These are phyloP conservation scores for Sparassis latifolia DNA, from an alignment of 1,284 basidiomycete species.

Conservation along the genomic window DNA sequence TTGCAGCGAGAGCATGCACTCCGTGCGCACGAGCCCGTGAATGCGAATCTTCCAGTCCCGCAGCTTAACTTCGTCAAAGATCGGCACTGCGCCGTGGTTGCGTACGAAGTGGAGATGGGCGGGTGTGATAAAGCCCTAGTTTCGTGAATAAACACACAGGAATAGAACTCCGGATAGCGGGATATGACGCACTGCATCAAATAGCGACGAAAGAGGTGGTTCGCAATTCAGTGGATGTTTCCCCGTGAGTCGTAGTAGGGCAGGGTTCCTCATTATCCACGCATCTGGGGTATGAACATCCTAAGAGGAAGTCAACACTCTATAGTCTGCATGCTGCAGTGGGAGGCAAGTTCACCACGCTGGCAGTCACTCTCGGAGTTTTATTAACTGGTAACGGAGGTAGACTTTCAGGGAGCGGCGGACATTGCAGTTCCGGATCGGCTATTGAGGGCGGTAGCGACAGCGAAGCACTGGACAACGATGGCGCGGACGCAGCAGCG, in stretches of 20 bases:
- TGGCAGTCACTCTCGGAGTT: conserved; percentile 6
- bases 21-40: conserved; percentile 40
- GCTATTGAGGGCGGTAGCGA: conserved; percentile 4
- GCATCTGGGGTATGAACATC: conserved; percentile 35
- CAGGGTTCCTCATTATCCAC: conserved; percentile 34
- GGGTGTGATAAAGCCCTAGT: conserved; percentile 56
- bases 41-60: conserved; percentile 45
- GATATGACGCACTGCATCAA: conserved; percentile 27
- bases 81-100: conserved; percentile 61
- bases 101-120: conserved; percentile 62
- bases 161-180: neutral
- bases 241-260: conserved; percentile 47
- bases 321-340: neutral
- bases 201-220: conserved; percentile 43
- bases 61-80: conserved; percentile 33
- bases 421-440: conserved; percentile 6
- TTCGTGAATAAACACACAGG: neutral
- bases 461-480: neutral
- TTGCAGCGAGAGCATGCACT: conserved; percentile 35
- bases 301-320: conserved; percentile 2
- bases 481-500: neutral
- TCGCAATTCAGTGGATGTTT: conserved; percentile 63
- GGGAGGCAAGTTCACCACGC: conserved; percentile 5
- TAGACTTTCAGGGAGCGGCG: conserved; percentile 7
- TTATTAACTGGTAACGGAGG: conserved; percentile 11